Evolutionary conservation across 2,329 filamentous ascomycete genomes (phyloP).

Genomic region (Byssochlamys sp.): DNA sequence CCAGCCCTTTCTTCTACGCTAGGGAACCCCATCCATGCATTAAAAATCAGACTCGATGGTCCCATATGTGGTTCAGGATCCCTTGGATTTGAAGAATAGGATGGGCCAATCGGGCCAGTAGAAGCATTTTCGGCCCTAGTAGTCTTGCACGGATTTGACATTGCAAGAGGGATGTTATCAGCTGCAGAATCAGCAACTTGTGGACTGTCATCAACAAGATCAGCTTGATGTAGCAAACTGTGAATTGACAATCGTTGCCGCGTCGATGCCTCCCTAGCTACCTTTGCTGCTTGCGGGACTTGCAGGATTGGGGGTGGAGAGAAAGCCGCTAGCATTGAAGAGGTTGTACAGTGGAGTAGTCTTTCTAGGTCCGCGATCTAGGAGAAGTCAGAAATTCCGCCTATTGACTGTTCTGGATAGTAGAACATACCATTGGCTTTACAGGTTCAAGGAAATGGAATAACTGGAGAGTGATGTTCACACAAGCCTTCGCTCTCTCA

Average conservation of each 20-base stretch:
- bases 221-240: not conserved
- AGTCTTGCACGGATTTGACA: not conserved
- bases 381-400: not conserved
- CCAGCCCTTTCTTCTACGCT: not conserved
- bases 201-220: not conserved
- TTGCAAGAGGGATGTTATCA: no score
- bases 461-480: not conserved
- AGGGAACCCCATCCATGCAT: not conserved
- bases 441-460: not conserved
- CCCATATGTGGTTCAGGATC: not conserved
- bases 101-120: not conserved
- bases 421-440: not conserved
- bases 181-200: not conserved
- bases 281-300: not conserved
- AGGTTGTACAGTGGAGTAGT: not conserved
- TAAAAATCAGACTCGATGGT: not conserved
- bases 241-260: not conserved
- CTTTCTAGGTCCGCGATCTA: not conserved
- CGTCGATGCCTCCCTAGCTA: not conserved
- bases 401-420: not conserved
- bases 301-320: not conserved
- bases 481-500: not conserved
- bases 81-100: not conserved
- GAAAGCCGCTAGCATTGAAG: not conserved
- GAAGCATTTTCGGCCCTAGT: not conserved